Conservation (phyloP, 805 yeast genomes). For the Saccharomyces paradoxus region DNA sequence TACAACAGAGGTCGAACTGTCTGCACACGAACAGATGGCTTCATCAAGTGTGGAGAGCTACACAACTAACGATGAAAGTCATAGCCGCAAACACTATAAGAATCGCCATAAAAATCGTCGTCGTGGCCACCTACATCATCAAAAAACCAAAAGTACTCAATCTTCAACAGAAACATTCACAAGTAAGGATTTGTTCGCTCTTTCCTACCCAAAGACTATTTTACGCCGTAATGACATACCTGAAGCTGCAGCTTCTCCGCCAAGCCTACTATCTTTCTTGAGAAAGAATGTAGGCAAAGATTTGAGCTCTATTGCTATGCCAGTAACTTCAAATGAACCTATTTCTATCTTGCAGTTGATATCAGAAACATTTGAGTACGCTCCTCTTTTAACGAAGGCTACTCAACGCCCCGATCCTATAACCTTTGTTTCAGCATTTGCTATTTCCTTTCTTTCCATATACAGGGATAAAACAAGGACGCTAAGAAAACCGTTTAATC, state of each 20-base stretch:
- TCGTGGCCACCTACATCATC: background rate
- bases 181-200: slow-evolving; percentile 49
- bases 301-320: slow-evolving; percentile 78
- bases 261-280: slow-evolving; percentile 68
- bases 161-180: background rate
- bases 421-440: slow-evolving; percentile 67
- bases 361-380: slow-evolving; percentile 74
- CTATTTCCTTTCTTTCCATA: slow-evolving; percentile 63
- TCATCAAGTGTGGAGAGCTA: background rate
- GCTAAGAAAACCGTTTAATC: slow-evolving; percentile 87
- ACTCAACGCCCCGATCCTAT: slow-evolving; percentile 42
- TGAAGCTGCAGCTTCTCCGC: slow-evolving; percentile 61
- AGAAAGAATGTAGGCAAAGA: slow-evolving; percentile 92
- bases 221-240: slow-evolving; percentile 52
- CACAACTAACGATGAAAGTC: slow-evolving; percentile 2
- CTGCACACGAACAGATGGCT: slow-evolving; percentile 1
- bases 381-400: slow-evolving; percentile 50
- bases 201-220: slow-evolving; percentile 19
- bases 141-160: background rate
- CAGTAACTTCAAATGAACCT: slow-evolving; percentile 91
- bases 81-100: slow-evolving; percentile 1
- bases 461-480: slow-evolving; percentile 69
- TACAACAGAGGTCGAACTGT: slow-evolving; percentile 2
- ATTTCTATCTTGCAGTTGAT: slow-evolving; percentile 70
- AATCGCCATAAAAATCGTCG: background rate